These are phyloP conservation scores for Pythium graminicola DNA, from an alignment of 352 stramenopile species.

Conservation along the genomic window DNA sequence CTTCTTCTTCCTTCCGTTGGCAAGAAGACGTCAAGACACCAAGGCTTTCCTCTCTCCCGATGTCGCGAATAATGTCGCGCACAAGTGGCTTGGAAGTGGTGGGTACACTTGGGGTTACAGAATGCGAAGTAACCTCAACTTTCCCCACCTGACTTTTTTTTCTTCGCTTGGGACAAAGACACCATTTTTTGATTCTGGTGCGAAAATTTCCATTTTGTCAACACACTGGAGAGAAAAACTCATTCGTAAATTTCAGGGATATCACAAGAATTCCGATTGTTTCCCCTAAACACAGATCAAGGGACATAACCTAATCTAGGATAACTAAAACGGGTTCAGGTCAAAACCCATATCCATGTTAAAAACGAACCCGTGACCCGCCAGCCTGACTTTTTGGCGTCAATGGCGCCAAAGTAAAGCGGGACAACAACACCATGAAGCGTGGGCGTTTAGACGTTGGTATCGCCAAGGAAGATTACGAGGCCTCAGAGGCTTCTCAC, in stretches of 20 bases:
- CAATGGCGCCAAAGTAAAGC: background rate
- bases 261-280: background rate
- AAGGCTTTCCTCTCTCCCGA: background rate
- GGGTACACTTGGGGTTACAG: conserved; percentile 12
- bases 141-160: conserved; percentile 5
- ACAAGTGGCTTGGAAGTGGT: background rate
- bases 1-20: background rate
- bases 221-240: background rate
- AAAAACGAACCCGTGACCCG: background rate
- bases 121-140: conserved; percentile 13
- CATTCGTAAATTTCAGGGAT: background rate
- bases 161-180: too few species aligned
- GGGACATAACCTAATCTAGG: background rate
- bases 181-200: background rate
- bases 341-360: background rate
- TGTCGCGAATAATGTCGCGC: background rate
- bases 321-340: background rate
- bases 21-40: too few species aligned
- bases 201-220: background rate
- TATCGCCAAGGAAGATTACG: conserved; percentile 73
- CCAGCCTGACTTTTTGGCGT: background rate
- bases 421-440: conserved; percentile 42
- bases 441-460: conserved; percentile 56
- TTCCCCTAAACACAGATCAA: background rate
- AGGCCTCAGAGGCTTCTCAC: conserved; percentile 24